Evolutionary conservation across 2,329 filamentous ascomycete species (phyloP), one percentile per base, ranked within the genome.

Genomic region (Phaeosphaeriaceae sp.): DNA sequence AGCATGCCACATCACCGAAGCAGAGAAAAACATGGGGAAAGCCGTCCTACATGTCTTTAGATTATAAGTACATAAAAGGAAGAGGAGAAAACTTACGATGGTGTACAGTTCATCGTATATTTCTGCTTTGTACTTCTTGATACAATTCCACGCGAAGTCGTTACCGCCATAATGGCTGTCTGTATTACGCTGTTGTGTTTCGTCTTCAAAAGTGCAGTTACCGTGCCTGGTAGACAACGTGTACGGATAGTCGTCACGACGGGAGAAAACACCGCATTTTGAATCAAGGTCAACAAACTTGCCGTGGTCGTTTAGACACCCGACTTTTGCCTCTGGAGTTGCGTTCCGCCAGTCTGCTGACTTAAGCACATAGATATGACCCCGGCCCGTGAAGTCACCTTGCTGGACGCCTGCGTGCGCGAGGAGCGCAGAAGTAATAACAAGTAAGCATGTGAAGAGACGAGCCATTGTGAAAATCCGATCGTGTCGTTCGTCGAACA

Each of bases 181-280:
- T 1, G 52, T 67, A 42, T 72, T 72, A 38, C 46, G 54, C 23
- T 61, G 60, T 17, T 64, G 64, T 4, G 50, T 54, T 11, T 52
- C 28, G 34, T 72, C 65, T 26, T 55, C 52, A 46, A 70, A 72
- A 0, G 68, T 70, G 45, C 69, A 72, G 52, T 71, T 71, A 7
- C 69, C 69, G 1, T 39, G 18, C 4, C 42, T 48, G 17, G 50
- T 66, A 2, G 65, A 68, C 0, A 72, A 53, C 0, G 67, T 66
- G 26, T 65, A 70, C 0, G 69, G 69, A 32, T 63, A 71, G 1
- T 46, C 47, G 6, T 44, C 38, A 2, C 50, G 30, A 2, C 60
- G 54, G 6, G 58, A 37, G 44, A 71, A 72, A 1, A 50, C 51
- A 13, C 61, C 69, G 44, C 69, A 72, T 18, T 52, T 54, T 21